These are phyloP conservation scores for Leccinum insolens DNA, from an alignment of 1,284 basidiomycete genomes.

Conservation along the genomic window DNA sequence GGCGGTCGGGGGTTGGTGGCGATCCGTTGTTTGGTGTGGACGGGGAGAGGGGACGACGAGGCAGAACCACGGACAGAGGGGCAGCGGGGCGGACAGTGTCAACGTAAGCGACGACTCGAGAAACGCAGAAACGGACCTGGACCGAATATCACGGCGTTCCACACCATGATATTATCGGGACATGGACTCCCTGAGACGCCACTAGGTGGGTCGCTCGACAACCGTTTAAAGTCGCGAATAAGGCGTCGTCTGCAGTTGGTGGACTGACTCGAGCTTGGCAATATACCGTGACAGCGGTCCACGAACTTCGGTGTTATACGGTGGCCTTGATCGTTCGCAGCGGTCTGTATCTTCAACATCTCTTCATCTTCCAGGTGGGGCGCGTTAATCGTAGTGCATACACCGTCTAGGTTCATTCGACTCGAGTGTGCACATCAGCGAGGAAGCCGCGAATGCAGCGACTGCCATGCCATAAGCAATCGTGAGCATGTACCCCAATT, in stretches of 20 bases:
- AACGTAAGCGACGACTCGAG: not conserved
- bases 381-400: no score
- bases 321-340: no score
- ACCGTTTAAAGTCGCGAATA: conserved; percentile 95
- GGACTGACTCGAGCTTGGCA: conserved; percentile 52
- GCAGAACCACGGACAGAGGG: not conserved
- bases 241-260: conserved; percentile 89
- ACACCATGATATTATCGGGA: conserved; percentile 98
- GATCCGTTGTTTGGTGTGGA: not conserved
- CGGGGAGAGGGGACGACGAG: not conserved
- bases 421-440: no score
- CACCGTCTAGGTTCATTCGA: no score
- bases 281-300: no score
- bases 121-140: conserved; percentile 60
- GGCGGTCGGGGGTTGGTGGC: not conserved
- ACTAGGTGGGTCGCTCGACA: conserved; percentile 92
- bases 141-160: conserved; percentile 99
- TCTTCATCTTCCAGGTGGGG: no score
- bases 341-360: no score
- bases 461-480: no score
- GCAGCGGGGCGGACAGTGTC: not conserved
- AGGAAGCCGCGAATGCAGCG: no score
- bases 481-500: no score
- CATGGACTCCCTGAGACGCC: conserved; percentile 97
- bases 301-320: no score